Base-by-base conservation (phyloP, 371 early-diverging fungal genomes). In the Mortierella sp. region DNA sequence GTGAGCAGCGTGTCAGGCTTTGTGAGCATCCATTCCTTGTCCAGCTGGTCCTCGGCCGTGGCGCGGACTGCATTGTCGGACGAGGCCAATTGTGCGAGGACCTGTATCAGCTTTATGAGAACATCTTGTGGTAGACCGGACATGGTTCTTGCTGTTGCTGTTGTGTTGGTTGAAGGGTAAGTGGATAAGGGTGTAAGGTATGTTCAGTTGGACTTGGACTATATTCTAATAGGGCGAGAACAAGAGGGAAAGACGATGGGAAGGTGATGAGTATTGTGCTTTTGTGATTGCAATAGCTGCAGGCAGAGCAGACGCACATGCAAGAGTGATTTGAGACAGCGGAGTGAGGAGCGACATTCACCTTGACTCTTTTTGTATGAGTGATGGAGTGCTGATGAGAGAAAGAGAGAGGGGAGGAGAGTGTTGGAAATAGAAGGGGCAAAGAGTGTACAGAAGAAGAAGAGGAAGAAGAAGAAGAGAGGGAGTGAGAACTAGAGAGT, bases 21-120 rank as follows among this genome's bases (percentile, higher is more conserved):
- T 77, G 90, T 88, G 76, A 89, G 85, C 67, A 93, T 90, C 95
- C 95, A 96, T 71, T 93, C 91, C 48, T 91, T 89, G 81, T 94
- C 92, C 69, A 96, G 90, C 77, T 92, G 90, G 43, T 89, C 82
- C 88, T 96, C 97, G 44, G 96, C 95, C 28, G 88, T 88, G 55
- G 93, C 88, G 81, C 97, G 93, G 75, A 88, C 79, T 69, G 78
- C 81, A 71, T 93, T 93, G 64, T 93, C 92, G 72, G 86, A 67
- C 34, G 94, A 92, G 37, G 88, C 88, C 74, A 93, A 87, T 51
- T 88, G 89, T 31, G 89, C 88, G 80, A 93, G 87, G 59, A 92
- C 87, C 37, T 91, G 89, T 59, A 91, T 83, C 44, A 93, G 89
- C 80, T 90, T 91, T 75, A 89, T 87, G 74, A 93, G 81, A n/a